These are phyloP conservation scores for Nigrospora sphaerica DNA, from an alignment of 2,329 filamentous ascomycete genomes.

Conservation along the genomic window DNA sequence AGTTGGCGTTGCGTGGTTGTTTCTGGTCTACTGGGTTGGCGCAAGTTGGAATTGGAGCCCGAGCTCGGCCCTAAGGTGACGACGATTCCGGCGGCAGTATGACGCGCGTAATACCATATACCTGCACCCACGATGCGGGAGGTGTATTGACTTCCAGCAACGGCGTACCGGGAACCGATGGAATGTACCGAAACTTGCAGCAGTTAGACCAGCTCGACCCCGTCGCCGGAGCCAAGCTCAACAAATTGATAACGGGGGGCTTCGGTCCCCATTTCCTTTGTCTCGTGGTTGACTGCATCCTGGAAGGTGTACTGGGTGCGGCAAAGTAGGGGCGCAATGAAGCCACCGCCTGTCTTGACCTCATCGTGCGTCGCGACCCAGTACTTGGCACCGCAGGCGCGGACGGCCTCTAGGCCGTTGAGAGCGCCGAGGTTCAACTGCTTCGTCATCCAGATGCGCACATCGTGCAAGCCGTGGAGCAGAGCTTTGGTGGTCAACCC, in stretches of 20 bases:
- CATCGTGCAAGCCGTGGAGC: slow-evolving; percentile 58
- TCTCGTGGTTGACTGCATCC: slow-evolving; percentile 32
- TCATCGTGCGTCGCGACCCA: slow-evolving; percentile 63
- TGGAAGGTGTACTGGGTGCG: slow-evolving; percentile 35
- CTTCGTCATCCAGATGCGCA: slow-evolving; percentile 39
- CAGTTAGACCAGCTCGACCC: no score
- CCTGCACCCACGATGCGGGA: no score
- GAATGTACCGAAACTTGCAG: no score
- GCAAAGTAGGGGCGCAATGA: slow-evolving; percentile 45
- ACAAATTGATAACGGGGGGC: slow-evolving; percentile 37
- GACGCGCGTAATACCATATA: no score
- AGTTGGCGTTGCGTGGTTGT: no score
- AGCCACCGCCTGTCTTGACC: slow-evolving; percentile 49
- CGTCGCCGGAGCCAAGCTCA: slow-evolving; percentile 50
- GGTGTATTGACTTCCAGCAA: no score
- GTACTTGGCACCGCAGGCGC: slow-evolving; percentile 45
- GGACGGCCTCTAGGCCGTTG: slow-evolving; percentile 52
- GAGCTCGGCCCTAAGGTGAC: no score
- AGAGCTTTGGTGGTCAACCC: slow-evolving; percentile 47
- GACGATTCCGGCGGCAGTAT: no score
- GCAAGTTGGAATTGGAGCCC: no score
- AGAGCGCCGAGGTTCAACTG: slow-evolving; percentile 58
- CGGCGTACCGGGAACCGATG: no score
- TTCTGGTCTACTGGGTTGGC: no score
- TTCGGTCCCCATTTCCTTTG: slow-evolving; percentile 17